Percentiles rank a stretch among this genome's conserved stretches.
Evolutionary conservation across 1,284 basidiomycete genomes (phyloP).

Genomic region (Vanrija pseudolonga): DNA sequence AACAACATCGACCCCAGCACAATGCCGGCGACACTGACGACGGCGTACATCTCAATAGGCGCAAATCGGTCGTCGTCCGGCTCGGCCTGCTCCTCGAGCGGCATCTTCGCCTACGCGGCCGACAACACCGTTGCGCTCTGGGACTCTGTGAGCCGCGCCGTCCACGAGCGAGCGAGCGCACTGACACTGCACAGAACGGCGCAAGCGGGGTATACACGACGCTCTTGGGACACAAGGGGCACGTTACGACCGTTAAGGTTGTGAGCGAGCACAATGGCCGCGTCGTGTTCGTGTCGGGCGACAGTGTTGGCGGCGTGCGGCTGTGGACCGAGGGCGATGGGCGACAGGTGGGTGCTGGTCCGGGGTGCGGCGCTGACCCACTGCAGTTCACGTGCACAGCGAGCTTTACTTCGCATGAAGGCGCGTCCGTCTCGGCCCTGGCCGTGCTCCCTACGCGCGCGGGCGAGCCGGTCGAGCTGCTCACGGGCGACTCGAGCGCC

Average conservation of each 20-base stretch:
- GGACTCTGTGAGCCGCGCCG: slow-evolving; percentile 56
- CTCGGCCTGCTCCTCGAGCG: slow-evolving; percentile 57
- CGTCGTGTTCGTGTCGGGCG: slow-evolving; percentile 65
- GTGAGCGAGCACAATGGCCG: slow-evolving; percentile 31
- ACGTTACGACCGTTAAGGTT: slow-evolving; percentile 74
- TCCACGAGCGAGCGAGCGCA: not conserved
- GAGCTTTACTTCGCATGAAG: slow-evolving; percentile 60
- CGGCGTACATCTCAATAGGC: slow-evolving; percentile 70
- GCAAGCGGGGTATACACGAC: slow-evolving; percentile 61
- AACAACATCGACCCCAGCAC: not conserved
- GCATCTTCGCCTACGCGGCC: slow-evolving; percentile 71
- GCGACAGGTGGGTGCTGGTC: slow-evolving; percentile 17
- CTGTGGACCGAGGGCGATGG: slow-evolving; percentile 39
- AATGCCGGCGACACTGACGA: slow-evolving; percentile 23
- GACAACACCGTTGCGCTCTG: slow-evolving; percentile 74
- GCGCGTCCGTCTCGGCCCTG: slow-evolving; percentile 64
- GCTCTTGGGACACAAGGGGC: slow-evolving; percentile 66
- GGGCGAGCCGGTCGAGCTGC: slow-evolving; percentile 49
- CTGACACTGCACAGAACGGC: not conserved
- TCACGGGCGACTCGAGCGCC: slow-evolving; percentile 77
- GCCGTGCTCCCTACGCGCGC: slow-evolving; percentile 43
- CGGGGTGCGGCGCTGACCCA: not conserved
- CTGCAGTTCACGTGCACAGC: slow-evolving; percentile 57
- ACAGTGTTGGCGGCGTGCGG: slow-evolving; percentile 61
- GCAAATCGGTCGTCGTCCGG: slow-evolving; percentile 67